A percentile compares a stretch with the other conserved stretches of the same genome.
These are phyloP conservation scores for Barnettozyma salicaria DNA, from an alignment of 805 yeast genomes.

Conservation along the genomic window DNA sequence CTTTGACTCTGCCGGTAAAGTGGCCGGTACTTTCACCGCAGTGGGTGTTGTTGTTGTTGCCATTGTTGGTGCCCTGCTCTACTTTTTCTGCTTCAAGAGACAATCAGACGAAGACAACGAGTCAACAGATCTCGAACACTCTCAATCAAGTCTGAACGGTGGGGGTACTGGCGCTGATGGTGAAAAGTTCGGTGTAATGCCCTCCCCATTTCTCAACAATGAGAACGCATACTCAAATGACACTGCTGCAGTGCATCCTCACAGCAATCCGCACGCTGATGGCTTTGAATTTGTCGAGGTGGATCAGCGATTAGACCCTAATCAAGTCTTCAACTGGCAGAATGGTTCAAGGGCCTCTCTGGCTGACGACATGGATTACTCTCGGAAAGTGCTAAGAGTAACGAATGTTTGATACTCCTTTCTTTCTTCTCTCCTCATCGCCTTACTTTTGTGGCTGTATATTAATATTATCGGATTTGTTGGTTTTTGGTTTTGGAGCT, in stretches of 20 bases:
- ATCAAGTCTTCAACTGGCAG: conserved; percentile 41
- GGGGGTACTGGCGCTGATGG: too few species aligned
- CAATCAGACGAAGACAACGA: conserved; percentile 13
- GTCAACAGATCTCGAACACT: conserved; percentile 12
- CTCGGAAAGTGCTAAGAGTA: conserved; percentile 49
- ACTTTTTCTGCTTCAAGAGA: conserved; percentile 35
- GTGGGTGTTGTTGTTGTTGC: conserved; percentile 59
- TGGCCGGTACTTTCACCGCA: conserved; percentile 73
- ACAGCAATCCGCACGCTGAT: conserved; percentile 14
- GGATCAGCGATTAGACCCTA: conserved; percentile 61
- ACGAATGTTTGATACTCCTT: conserved; percentile 38
- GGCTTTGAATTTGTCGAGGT: conserved; percentile 30
- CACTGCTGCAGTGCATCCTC: neutral
- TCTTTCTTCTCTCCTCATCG: too few species aligned
- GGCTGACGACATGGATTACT: conserved; percentile 53
- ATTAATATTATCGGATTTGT: too few species aligned
- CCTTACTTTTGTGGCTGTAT: too few species aligned
- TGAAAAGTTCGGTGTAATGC: conserved; percentile 5
- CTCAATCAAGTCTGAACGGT: neutral
- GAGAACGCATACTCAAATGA: neutral
- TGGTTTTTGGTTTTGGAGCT: too few species aligned
- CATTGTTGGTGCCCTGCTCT: conserved; percentile 38
- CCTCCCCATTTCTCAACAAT: neutral
- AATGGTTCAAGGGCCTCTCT: conserved; percentile 41
- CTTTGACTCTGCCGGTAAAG: conserved; percentile 62